phyloP scores from a whole-genome alignment of 495 filamentous ascomycete genomes.

The Neurospora sp. region DNA sequence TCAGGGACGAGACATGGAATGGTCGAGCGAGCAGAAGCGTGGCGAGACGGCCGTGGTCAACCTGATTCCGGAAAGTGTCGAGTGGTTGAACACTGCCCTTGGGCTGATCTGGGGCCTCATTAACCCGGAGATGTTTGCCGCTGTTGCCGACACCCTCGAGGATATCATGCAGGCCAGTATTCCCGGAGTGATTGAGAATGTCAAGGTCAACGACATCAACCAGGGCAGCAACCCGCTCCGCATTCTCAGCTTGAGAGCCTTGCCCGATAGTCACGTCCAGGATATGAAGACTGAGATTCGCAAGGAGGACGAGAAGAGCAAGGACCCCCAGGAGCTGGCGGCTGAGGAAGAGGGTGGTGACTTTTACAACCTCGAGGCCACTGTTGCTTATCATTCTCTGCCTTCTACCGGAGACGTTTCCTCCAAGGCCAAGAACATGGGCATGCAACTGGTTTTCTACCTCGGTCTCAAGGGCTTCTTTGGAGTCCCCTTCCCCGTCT shows the following conservation, averaged over 20 bases:
- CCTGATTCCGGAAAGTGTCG: conserved; percentile 80
- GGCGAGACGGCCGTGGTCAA: conserved; percentile 76
- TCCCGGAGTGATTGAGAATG: conserved; percentile 81
- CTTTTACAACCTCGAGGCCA: conserved; percentile 90
- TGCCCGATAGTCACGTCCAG: conserved; percentile 71
- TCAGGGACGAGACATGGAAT: conserved; percentile 75
- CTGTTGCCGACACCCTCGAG: conserved; percentile 43
- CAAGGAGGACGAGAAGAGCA: conserved; percentile 65
- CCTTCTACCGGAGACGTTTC: conserved; percentile 58
- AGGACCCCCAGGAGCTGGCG: conserved; percentile 78
- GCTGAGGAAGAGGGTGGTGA: conserved; percentile 87
- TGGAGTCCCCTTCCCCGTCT: conserved; percentile 81
- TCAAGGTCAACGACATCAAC: conserved; percentile 90
- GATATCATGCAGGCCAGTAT: conserved; percentile 96
- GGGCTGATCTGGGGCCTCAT: conserved; percentile 78
- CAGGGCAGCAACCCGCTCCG: conserved; percentile 85
- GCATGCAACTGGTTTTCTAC: conserved; percentile 89
- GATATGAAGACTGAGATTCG: conserved; percentile 70
- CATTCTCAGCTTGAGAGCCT: conserved; percentile 78
- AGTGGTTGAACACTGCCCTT: conserved; percentile 86
- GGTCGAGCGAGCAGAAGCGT: conserved; percentile 75
- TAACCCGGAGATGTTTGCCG: conserved; percentile 85
- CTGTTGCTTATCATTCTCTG: conserved; percentile 84
- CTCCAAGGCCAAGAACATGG: conserved; percentile 85
- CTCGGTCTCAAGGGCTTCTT: conserved; percentile 77